Conservation (phyloP, 1,284 basidiomycete genomes). For the Leccinum holopus region DNA sequence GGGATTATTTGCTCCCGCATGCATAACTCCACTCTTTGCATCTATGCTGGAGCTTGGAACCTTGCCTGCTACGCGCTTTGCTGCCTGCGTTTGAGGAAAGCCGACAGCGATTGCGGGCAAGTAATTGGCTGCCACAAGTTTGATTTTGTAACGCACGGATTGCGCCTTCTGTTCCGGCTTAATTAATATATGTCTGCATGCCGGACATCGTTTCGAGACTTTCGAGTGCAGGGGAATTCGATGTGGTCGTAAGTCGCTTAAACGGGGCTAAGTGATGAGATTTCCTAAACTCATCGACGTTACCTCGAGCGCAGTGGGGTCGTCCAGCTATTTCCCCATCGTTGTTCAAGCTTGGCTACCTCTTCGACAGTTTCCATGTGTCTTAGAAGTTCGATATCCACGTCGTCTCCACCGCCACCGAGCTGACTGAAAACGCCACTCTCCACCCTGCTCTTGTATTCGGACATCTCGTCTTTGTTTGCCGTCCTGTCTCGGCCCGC, state of each 20-base stretch:
- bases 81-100: conserved; percentile 55
- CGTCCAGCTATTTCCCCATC: conserved; percentile 83
- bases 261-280: conserved; percentile 6
- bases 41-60: conserved; percentile 42
- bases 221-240: conserved; percentile 92
- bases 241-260: conserved; percentile 78
- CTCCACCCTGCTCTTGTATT: conserved; percentile 70
- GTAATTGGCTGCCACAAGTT: conserved; percentile 92
- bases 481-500: conserved; percentile 56
- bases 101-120: conserved; percentile 83
- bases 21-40: conserved; percentile 47
- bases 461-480: conserved; percentile 71
- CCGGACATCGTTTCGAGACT: conserved; percentile 91
- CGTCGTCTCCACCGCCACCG: conserved; percentile 61
- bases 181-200: conserved; percentile 94
- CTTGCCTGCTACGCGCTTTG: conserved; percentile 50
- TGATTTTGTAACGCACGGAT: conserved; percentile 94
- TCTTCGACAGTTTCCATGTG: conserved; percentile 60
- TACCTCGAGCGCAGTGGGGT: conserved; percentile 65
- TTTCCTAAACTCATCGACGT: conserved; percentile 8
- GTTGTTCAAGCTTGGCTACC: conserved; percentile 72
- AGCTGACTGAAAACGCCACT: conserved; percentile 51
- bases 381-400: conserved; percentile 68
- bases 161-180: conserved; percentile 97
- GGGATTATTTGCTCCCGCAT: conserved; percentile 75